These are phyloP conservation scores for Excoecaria cochinchinensis DNA, from an alignment of 345 rosid species.

Conservation along the genomic window DNA sequence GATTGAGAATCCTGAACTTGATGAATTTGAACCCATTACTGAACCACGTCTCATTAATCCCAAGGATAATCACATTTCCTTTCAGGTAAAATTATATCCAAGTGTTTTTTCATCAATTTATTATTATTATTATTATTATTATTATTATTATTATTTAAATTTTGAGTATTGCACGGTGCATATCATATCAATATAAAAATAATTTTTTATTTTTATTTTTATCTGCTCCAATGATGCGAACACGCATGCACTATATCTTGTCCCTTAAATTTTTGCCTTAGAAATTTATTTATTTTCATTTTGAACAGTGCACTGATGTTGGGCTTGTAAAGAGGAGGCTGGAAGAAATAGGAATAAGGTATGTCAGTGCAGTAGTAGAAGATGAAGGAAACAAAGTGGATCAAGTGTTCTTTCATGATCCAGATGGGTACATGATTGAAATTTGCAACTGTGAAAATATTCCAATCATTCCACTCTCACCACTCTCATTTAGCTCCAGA, in stretches of 20 bases:
- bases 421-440: conserved; percentile 66
- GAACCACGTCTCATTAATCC: conserved; percentile 53
- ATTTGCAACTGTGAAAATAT: conserved; percentile 57
- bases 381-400: conserved; percentile 48
- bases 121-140: background rate
- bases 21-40: conserved; percentile 6
- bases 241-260: too few relatives aligned
- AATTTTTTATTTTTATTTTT: too few relatives aligned
- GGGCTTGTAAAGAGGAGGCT: conserved; percentile 47
- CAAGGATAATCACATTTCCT: conserved; percentile 59
- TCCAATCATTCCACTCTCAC: conserved; percentile 43
- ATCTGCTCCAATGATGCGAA: too few relatives aligned
- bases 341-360: conserved; percentile 45
- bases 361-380: conserved; percentile 49
- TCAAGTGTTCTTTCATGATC: conserved; percentile 63
- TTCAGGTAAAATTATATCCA: conserved; percentile 33
- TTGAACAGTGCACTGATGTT: conserved; percentile 46
- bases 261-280: too few relatives aligned
- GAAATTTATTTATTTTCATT: too few relatives aligned
- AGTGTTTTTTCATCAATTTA: background rate
- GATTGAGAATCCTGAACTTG: conserved; percentile 55
- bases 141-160: background rate
- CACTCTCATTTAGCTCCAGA: conserved; percentile 35
- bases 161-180: background rate
- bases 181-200: background rate